Evolutionary conservation across 768 basidiomycete genomes (phyloP).

Genomic region (Suillus subaureus): DNA sequence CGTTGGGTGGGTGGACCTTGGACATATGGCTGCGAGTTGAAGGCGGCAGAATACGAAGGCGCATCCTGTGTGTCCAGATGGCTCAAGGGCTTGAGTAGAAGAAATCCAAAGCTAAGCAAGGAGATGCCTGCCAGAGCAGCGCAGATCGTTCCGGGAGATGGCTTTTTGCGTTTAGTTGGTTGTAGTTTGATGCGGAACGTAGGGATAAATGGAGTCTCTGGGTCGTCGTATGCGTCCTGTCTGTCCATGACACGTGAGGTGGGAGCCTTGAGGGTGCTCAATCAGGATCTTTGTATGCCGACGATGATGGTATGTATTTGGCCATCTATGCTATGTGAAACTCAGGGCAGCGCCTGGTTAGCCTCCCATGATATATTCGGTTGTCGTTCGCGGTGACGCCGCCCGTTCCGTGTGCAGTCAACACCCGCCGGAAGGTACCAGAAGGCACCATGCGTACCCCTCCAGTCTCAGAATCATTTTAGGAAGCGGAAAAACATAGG

Average conservation of each 20-base stretch:
- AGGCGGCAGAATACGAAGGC: not conserved
- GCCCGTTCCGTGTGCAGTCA: not conserved
- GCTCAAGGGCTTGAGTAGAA: constrained; percentile 3
- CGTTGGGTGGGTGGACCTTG: constrained; percentile 54
- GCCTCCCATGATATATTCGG: not conserved
- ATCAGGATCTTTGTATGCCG: not conserved
- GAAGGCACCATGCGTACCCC: not conserved
- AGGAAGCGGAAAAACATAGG: not conserved
- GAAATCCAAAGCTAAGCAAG: constrained; percentile 21
- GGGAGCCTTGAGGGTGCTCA: not conserved
- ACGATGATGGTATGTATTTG: not conserved
- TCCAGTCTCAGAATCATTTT: not conserved
- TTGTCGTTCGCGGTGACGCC: not conserved
- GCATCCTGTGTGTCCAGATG: not conserved
- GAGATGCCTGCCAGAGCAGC: constrained; percentile 31
- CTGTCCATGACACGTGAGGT: constrained; percentile 5
- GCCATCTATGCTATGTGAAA: not conserved
- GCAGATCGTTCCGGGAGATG: not conserved
- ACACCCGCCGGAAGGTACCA: not conserved
- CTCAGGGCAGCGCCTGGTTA: not conserved
- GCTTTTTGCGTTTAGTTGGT: not conserved
- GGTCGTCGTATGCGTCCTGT: constrained; percentile 2
- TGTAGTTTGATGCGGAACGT: constrained; percentile 1
- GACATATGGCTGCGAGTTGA: constrained; percentile 18
- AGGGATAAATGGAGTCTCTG: constrained; percentile 12